phyloP scores from a whole-genome alignment of 106 monocot species.

The Apostasia shenzhenica region DNA sequence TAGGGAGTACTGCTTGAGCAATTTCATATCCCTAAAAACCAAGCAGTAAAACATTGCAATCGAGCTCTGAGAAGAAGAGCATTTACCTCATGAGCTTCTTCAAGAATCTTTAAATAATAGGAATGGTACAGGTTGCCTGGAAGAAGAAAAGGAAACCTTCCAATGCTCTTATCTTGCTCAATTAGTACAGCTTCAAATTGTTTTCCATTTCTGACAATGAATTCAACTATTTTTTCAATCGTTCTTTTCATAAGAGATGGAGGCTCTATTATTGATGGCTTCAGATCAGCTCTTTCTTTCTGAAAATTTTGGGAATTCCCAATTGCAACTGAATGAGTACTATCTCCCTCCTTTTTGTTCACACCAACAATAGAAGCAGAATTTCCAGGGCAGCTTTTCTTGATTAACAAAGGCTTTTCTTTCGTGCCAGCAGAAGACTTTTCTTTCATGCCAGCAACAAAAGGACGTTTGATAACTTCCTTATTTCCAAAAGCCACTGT shows the following conservation, averaged over 20 bases:
- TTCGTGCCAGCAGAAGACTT: background rate
- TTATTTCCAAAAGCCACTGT: conserved; percentile 10
- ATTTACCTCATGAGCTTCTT: conserved; percentile 71
- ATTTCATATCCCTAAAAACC: background rate
- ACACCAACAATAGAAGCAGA: conserved; percentile 6
- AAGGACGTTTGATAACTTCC: conserved; percentile 10
- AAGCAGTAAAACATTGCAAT: background rate
- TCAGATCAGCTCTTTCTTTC: conserved; percentile 15
- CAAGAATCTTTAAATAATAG: conserved; percentile 70
- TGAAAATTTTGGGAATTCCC: conserved; percentile 5
- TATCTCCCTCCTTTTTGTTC: conserved; percentile 23
- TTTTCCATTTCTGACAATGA: conserved; percentile 82
- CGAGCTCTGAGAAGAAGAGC: background rate
- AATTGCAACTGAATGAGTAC: background rate
- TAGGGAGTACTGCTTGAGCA: background rate
- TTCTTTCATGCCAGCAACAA: conserved; percentile 22
- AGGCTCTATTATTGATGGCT: conserved; percentile 55
- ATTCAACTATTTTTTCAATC: conserved; percentile 82
- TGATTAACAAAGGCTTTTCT: conserved; percentile 20
- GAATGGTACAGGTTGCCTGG: conserved; percentile 63
- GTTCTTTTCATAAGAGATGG: conserved; percentile 49
- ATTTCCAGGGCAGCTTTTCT: conserved; percentile 23
- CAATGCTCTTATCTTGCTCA: conserved; percentile 63
- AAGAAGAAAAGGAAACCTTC: conserved; percentile 93
- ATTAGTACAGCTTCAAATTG: conserved; percentile 84